Percentiles rank a stretch among this genome's conserved stretches.
Evolutionary conservation across 352 stramenopile species (phyloP).

Genomic region (Pythium scleroteichum): DNA sequence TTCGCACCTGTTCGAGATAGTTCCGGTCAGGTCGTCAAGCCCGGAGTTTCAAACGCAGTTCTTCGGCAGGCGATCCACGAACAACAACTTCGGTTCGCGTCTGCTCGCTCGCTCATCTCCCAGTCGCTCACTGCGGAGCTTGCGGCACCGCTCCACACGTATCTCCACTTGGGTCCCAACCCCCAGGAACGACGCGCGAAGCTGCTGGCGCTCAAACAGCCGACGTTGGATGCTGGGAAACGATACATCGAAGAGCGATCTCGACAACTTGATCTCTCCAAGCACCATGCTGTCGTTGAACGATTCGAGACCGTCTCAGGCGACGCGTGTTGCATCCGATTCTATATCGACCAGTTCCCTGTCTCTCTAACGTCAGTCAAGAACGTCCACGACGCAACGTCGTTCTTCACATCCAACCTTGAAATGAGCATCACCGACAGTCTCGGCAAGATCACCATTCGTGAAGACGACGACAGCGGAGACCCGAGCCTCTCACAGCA

Average conservation of each 20-base stretch:
- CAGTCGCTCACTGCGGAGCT: constrained; percentile 24
- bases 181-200: constrained; percentile 32
- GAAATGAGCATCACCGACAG: constrained; percentile 75
- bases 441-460: constrained; percentile 67
- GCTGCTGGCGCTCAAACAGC: constrained; percentile 32
- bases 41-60: constrained; percentile 20
- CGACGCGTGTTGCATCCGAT: constrained; percentile 51
- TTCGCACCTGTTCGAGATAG: constrained; percentile 17
- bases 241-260: constrained; percentile 44
- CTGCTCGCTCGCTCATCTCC: constrained; percentile 20
- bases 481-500: constrained; percentile 45
- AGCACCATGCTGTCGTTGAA: constrained; percentile 42
- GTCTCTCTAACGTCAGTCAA: constrained; percentile 33
- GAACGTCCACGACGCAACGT: constrained; percentile 52
- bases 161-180: constrained; percentile 43
- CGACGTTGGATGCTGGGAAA: constrained; percentile 32
- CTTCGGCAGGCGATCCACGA: constrained; percentile 25
- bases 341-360: constrained; percentile 55
- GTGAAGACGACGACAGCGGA: constrained; percentile 63
- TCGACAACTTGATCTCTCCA: constrained; percentile 35
- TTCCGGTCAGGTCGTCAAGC: constrained; percentile 9
- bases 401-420: constrained; percentile 59
- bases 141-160: constrained; percentile 19
- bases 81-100: constrained; percentile 28
- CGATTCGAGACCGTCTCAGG: constrained; percentile 47